phyloP scores from a whole-genome alignment of 179 eudicot species.

The Camellia oleifera region DNA sequence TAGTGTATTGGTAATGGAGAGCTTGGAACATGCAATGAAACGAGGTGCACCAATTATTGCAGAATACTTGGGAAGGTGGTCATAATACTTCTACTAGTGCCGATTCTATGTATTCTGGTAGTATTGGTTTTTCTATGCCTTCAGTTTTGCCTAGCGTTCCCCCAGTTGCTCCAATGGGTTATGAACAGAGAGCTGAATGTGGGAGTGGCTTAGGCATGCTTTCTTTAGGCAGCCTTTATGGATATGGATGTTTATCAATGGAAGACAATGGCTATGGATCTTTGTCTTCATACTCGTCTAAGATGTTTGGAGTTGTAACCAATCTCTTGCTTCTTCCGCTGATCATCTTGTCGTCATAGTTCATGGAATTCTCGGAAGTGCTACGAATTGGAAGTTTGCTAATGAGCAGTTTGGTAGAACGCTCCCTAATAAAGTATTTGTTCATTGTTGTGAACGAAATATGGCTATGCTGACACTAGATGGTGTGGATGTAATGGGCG shows the following conservation, averaged over 20 bases:
- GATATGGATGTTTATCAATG: slow-evolving; percentile 61
- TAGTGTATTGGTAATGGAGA: no score
- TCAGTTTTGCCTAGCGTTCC: slow-evolving; percentile 52
- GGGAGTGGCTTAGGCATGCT: slow-evolving; percentile 52
- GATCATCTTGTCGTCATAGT: no score
- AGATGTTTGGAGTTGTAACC: slow-evolving; percentile 44
- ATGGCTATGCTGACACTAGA: slow-evolving; percentile 66
- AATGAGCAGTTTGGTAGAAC: no score
- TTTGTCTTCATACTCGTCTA: slow-evolving; percentile 67
- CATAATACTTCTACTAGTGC: slow-evolving; percentile 44
- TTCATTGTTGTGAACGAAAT: slow-evolving; percentile 48
- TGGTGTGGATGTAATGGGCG: slow-evolving; percentile 99
- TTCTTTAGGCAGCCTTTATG: slow-evolving; percentile 50
- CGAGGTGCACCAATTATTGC: no score
- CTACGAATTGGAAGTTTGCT: no score
- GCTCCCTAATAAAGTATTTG: no score
- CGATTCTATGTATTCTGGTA: slow-evolving; percentile 57
- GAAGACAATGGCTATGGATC: slow-evolving; percentile 62
- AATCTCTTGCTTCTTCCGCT: no score
- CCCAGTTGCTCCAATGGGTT: slow-evolving; percentile 53
- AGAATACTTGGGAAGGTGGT: slow-evolving; percentile 33
- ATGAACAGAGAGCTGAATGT: slow-evolving; percentile 71
- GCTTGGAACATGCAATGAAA: no score
- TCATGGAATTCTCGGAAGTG: no score
- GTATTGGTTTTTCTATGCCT: slow-evolving; percentile 52